phyloP scores from a whole-genome alignment of 345 rosid genomes.

The Anastatica hierochuntica region DNA sequence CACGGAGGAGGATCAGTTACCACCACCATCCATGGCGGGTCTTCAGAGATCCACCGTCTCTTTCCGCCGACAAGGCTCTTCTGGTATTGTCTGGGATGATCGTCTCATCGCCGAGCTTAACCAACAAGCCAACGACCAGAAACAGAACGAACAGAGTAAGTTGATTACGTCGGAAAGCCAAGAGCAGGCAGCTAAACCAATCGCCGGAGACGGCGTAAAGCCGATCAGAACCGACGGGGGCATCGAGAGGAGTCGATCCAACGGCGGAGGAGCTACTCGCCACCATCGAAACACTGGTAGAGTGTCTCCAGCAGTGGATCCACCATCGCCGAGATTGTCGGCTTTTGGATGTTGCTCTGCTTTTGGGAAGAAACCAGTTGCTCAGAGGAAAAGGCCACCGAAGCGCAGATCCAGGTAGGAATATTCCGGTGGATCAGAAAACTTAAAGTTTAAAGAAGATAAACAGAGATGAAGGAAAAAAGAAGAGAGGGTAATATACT shows the following conservation, averaged over 20 bases:
- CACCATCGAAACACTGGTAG: constrained; percentile 61
- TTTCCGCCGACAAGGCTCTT: constrained; percentile 88
- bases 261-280: constrained; percentile 43
- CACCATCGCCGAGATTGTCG: constrained; percentile 84
- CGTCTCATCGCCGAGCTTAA: constrained; percentile 50
- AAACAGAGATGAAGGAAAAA: no score
- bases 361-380: constrained; percentile 44
- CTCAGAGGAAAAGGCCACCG: constrained; percentile 29
- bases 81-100: constrained; percentile 88
- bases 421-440: no score
- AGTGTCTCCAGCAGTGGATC: constrained; percentile 74
- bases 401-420: constrained; percentile 53
- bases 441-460: no score
- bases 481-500: no score
- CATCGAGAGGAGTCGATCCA: constrained; percentile 73
- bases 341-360: constrained; percentile 75
- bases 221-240: constrained; percentile 28
- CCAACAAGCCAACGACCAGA: constrained; percentile 20
- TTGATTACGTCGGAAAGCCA: constrained; percentile 15
- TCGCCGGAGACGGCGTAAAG: constrained; percentile 25
- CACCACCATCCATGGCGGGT: constrained; percentile 47
- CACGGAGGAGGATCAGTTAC: not conserved
- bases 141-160: constrained; percentile 23
- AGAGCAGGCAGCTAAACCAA: constrained; percentile 20
- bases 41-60: constrained; percentile 85